Conservation (phyloP, 2,329 filamentous ascomycete species). For the Hysterium pulicare region DNA sequence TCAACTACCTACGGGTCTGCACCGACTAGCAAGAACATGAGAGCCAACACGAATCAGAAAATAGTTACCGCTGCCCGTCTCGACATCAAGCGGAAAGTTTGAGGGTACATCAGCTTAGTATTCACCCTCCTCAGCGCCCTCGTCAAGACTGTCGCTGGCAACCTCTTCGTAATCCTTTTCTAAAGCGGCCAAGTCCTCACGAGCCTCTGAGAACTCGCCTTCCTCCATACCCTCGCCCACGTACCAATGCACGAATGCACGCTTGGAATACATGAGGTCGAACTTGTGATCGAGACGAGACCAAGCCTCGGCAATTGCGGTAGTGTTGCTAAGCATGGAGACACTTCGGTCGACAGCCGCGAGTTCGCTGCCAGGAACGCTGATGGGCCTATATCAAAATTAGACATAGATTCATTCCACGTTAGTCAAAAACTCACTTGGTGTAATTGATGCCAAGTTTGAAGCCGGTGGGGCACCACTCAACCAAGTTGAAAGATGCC, state of each 20-base stretch:
- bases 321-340: slow-evolving; percentile 73
- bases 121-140: slow-evolving; percentile 56
- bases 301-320: slow-evolving; percentile 71
- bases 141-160: slow-evolving; percentile 63
- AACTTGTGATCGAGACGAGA: slow-evolving; percentile 71
- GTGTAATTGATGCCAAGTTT: slow-evolving; percentile 75
- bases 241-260: slow-evolving; percentile 74
- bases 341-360: slow-evolving; percentile 98
- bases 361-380: slow-evolving; percentile 93
- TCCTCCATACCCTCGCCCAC: slow-evolving; percentile 92
- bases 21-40: background rate
- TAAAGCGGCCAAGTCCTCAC: slow-evolving; percentile 79
- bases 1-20: background rate
- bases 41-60: slow-evolving; percentile 18
- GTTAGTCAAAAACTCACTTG: slow-evolving; percentile 33
- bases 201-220: slow-evolving; percentile 82
- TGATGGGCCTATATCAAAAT: slow-evolving; percentile 77
- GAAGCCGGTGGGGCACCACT: slow-evolving; percentile 74
- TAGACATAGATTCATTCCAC: slow-evolving; percentile 56
- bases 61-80: slow-evolving; percentile 4
- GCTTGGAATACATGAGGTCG: slow-evolving; percentile 76
- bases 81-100: background rate
- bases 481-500: slow-evolving; percentile 68
- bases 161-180: slow-evolving; percentile 89
- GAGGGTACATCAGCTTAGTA: slow-evolving; percentile 37